Conservation (phyloP, 192 early-diverging fungal species). For the Backusella liffmaniae region DNA sequence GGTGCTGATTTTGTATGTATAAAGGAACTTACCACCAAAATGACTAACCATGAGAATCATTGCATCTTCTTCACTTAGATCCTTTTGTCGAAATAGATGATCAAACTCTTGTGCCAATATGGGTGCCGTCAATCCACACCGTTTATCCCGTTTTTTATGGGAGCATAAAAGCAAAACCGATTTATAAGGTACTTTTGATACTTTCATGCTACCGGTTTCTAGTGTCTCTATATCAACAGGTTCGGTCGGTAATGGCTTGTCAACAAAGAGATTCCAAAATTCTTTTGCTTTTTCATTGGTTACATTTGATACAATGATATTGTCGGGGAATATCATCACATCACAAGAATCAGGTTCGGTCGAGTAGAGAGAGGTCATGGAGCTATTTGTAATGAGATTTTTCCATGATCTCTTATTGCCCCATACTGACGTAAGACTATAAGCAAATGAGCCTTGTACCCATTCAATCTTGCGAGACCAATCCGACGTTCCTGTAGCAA, state of each 20-base stretch:
- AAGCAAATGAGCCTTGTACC: constrained; percentile 34
- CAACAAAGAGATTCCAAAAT: constrained; percentile 41
- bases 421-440: neutral
- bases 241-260: neutral
- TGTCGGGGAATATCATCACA: constrained; percentile 46
- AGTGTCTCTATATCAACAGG: constrained; percentile 1
- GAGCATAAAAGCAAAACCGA: constrained; percentile 46
- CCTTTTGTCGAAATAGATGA: constrained; percentile 34
- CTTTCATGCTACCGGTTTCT: neutral
- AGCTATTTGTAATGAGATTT: constrained; percentile 42
- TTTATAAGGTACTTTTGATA: constrained; percentile 20
- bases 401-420: neutral
- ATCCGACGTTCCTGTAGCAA: constrained; percentile 46
- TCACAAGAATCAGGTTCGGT: constrained; percentile 32
- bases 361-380: constrained; percentile 24
- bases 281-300: constrained; percentile 33
- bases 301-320: constrained; percentile 46
- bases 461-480: constrained; percentile 41
- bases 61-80: constrained; percentile 28
- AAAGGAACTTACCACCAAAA: constrained; percentile 41
- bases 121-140: constrained; percentile 44
- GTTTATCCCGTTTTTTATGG: constrained; percentile 44
- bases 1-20: neutral
- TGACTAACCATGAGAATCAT: constrained; percentile 44
- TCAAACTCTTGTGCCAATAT: constrained; percentile 45